Evolutionary conservation across 179 eudicot species (phyloP).

Genomic region (Camellia oleifera): DNA sequence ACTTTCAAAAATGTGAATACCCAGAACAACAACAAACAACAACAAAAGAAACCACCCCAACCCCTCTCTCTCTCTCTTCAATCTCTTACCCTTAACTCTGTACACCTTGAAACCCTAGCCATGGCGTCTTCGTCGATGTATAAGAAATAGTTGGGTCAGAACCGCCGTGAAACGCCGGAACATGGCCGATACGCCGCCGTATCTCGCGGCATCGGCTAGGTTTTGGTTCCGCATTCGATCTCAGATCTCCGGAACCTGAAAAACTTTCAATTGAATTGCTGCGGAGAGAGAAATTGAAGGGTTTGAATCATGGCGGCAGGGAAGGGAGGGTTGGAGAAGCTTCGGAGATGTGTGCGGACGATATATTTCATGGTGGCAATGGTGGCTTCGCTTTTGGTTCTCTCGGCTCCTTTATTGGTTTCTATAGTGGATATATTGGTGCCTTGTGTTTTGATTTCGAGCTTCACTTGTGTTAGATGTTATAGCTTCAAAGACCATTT

Average conservation of each 20-base stretch:
- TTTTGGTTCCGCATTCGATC: constrained; percentile 31
- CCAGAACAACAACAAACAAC: constrained; percentile 18
- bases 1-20: background rate
- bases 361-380: constrained; percentile 81
- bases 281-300: background rate
- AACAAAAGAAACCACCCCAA: constrained; percentile 19
- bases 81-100: background rate
- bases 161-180: background rate
- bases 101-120: constrained; percentile 16
- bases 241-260: constrained; percentile 35
- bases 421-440: constrained; percentile 66
- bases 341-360: constrained; percentile 58
- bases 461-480: constrained; percentile 72
- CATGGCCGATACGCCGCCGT: constrained; percentile 14
- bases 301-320: constrained; percentile 26
- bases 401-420: constrained; percentile 63
- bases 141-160: background rate
- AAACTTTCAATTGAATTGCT: background rate
- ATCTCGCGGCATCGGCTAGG: constrained; percentile 29
- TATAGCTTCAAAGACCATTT: constrained; percentile 59
- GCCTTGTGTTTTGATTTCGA: constrained; percentile 61
- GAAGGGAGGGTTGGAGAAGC: constrained; percentile 47
- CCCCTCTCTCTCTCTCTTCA: background rate
- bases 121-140: background rate
- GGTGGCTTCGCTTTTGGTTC: constrained; percentile 68